Conservation (phyloP, 2,329 filamentous ascomycete genomes). For the Sphaceloma murrayae region DNA sequence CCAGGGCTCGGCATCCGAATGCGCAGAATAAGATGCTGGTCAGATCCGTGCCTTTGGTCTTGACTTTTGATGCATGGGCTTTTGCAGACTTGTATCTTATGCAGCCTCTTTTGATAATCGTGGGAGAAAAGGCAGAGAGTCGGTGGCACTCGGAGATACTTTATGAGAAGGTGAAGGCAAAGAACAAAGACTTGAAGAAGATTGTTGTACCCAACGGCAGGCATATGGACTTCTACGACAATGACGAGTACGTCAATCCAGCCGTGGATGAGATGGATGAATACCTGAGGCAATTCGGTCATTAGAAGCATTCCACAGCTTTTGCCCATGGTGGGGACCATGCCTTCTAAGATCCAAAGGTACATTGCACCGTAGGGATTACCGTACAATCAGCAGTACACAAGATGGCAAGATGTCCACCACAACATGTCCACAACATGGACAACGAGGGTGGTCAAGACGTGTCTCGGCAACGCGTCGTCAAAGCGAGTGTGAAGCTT, state of each 20-base stretch:
- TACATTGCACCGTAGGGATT: too few species aligned
- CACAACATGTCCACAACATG: too few species aligned
- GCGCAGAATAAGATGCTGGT: conserved; percentile 8
- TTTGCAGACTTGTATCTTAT: conserved; percentile 20
- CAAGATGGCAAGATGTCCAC: too few species aligned
- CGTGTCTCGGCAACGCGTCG: too few species aligned
- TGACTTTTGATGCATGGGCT: conserved; percentile 1
- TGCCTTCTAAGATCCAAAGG: too few species aligned
- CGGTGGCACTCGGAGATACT: conserved; percentile 6
- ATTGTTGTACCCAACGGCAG: neutral
- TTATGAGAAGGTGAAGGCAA: neutral
- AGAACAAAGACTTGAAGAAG: conserved; percentile 6
- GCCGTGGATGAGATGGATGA: conserved; percentile 1
- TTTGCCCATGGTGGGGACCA: neutral
- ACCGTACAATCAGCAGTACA: too few species aligned
- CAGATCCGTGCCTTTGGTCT: neutral
- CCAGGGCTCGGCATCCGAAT: conserved; percentile 4
- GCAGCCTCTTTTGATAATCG: conserved; percentile 1
- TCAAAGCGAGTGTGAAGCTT: too few species aligned
- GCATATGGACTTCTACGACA: conserved; percentile 12
- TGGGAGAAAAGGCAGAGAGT: conserved; percentile 7
- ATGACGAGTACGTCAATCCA: conserved; percentile 3
- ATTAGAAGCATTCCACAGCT: too few species aligned
- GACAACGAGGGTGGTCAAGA: too few species aligned
- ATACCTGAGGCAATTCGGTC: conserved; percentile 1